Evolutionary conservation across 768 basidiomycete species (phyloP).

Genomic region (Amanita phalloides): DNA sequence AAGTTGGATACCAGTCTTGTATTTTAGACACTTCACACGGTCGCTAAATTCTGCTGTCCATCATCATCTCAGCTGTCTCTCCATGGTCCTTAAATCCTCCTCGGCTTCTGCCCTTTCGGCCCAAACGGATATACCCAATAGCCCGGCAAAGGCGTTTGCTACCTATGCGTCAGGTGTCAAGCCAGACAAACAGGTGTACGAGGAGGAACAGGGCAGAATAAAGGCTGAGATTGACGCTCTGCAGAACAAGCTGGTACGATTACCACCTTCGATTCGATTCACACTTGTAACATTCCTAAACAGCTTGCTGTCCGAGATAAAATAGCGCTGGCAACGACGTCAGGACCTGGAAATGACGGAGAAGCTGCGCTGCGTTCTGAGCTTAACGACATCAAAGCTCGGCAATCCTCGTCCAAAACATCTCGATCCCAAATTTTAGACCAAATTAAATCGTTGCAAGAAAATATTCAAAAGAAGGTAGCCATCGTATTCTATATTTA

Average conservation of each 20-base stretch:
- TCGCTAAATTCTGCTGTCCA: conserved; percentile 7
- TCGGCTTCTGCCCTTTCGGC: conserved; percentile 14
- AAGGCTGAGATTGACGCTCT: conserved; percentile 77
- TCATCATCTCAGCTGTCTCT: conserved; percentile 13
- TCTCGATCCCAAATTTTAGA: conserved; percentile 64
- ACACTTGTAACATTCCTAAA: conserved; percentile 7
- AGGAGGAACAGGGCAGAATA: conserved; percentile 75
- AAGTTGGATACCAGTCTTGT: conserved; percentile 63
- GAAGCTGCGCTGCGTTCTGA: conserved; percentile 66
- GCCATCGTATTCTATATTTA: background rate
- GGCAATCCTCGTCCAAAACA: conserved; percentile 70
- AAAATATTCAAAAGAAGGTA: conserved; percentile 76
- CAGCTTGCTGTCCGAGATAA: conserved; percentile 70
- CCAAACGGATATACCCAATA: conserved; percentile 8
- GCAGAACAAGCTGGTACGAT: conserved; percentile 70
- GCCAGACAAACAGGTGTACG: conserved; percentile 81
- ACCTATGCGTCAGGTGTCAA: conserved; percentile 42
- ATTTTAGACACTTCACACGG: conserved; percentile 30
- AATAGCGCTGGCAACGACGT: conserved; percentile 51
- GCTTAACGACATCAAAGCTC: conserved; percentile 65
- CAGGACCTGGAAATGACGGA: conserved; percentile 59
- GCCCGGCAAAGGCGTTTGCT: conserved; percentile 28
- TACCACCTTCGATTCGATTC: conserved; percentile 4
- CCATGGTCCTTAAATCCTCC: conserved; percentile 47
- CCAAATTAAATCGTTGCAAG: conserved; percentile 71